Evolutionary conservation across 1,284 basidiomycete genomes (phyloP).

Genomic region (Sporisorium reilianum): DNA sequence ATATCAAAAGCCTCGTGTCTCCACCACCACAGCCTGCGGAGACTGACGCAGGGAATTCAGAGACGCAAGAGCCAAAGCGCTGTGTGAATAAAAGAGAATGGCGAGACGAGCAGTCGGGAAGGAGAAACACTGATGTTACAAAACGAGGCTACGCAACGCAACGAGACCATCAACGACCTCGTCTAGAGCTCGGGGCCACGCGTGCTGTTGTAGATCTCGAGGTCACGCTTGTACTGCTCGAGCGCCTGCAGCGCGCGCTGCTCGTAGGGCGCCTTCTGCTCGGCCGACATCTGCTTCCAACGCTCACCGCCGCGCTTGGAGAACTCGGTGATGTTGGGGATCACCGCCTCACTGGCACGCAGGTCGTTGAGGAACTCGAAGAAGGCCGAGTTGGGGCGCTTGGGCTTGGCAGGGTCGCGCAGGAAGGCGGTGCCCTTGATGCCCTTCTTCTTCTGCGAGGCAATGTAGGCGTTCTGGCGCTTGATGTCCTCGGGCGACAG

Average conservation of each 20-base stretch:
- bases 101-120: not conserved
- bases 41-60: not conserved
- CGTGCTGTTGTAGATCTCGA: conserved; percentile 50
- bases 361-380: conserved; percentile 60
- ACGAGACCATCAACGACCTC: not conserved
- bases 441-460: conserved; percentile 58
- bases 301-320: conserved; percentile 48
- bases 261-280: conserved; percentile 58
- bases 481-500: conserved; percentile 64
- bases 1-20: not conserved
- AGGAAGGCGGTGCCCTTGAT: conserved; percentile 55
- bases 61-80: conserved; percentile 7
- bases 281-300: conserved; percentile 54
- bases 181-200: conserved; percentile 35
- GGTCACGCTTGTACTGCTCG: conserved; percentile 53
- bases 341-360: conserved; percentile 39
- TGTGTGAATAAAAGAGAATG: not conserved
- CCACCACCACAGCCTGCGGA: not conserved
- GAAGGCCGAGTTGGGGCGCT: conserved; percentile 59
- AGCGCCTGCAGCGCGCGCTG: conserved; percentile 39
- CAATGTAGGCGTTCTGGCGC: conserved; percentile 63
- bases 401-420: conserved; percentile 59
- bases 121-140: conserved; percentile 19
- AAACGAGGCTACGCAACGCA: not conserved
- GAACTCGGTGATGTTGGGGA: conserved; percentile 48